Evolutionary conservation across 139 green algal genomes (phyloP), one percentile per base, ranked within the genome.

Genomic region (Chlorella sp.): DNA sequence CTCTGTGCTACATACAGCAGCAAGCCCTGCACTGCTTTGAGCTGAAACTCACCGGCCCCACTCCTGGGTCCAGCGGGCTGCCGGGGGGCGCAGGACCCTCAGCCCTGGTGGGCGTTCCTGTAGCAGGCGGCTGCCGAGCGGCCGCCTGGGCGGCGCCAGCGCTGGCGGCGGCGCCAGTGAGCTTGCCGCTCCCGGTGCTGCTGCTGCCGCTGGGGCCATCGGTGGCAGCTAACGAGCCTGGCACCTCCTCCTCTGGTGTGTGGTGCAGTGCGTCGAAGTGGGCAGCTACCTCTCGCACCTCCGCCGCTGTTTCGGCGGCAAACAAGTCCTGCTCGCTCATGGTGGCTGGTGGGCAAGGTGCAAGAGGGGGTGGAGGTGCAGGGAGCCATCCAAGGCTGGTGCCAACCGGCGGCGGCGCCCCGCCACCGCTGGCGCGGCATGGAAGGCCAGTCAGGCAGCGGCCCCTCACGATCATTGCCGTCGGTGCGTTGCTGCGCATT

Each of bases 261-360:
- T 84, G 78, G 64, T 84, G 78, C 41, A 65, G 12, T 3, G 75
- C 34, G 47, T 80, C 74, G 15, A 39, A 80, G 30, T 65, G 47
- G 18, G 20, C 18, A 5, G 51, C 74, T 12, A 12, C 30, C 73
- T 64, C 47, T 28, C 41, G 23, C 17, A 80, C 73, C n/a, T 80
- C 74, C 17, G 36, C 36, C 17, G 69, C 36, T 44, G 36, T 26
- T 23, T 57, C 69, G 32, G 21, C 6, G 9, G 38, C 28, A 36
- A 34, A 69, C 34, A 39, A 30, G 30, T 71, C 63, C 26, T 60
- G 51, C 13, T 60, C 51, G 51, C 51, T 60, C 51, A 60, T 60
- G 51, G 51, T 60, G 51, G 44, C 44, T 60, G 51, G 2, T 60
- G 18, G 11, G 9, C 51, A 60, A 21, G 9, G 51, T 21, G 44